Percentiles rank a stretch among this genome's conserved stretches.
Conservation (phyloP, 2,329 filamentous ascomycete genomes). For the Achaetomium macrosporum region DNA sequence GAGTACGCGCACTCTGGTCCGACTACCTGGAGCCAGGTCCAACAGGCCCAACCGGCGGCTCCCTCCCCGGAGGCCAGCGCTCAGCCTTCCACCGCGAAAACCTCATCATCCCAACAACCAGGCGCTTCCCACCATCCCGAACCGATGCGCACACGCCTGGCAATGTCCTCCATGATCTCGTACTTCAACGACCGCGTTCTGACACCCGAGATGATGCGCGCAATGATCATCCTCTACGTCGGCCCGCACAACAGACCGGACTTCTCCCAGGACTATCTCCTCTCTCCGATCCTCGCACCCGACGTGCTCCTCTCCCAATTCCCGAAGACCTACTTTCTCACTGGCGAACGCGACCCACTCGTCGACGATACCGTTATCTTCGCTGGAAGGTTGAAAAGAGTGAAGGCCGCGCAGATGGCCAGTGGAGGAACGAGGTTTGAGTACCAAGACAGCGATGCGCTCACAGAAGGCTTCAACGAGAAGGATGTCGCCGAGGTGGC, state of each 20-base stretch:
- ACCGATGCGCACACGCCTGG: conserved; percentile 74
- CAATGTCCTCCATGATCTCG: conserved; percentile 94
- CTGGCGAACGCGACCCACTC: conserved; percentile 88
- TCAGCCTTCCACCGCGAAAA: background rate
- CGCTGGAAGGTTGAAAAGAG: conserved; percentile 77
- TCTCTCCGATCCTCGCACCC: conserved; percentile 85
- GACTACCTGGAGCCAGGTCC: conserved; percentile 29
- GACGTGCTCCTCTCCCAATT: conserved; percentile 79
- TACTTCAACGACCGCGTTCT: conserved; percentile 96
- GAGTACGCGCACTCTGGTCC: conserved; percentile 48
- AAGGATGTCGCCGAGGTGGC: conserved; percentile 74
- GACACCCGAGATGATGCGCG: conserved; percentile 96
- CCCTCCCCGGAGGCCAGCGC: conserved; percentile 5
- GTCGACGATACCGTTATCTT: conserved; percentile 98
- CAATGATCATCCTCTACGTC: conserved; percentile 97
- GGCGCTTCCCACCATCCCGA: conserved; percentile 47
- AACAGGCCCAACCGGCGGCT: conserved; percentile 11
- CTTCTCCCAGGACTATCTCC: conserved; percentile 83
- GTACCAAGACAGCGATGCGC: conserved; percentile 39
- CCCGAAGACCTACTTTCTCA: conserved; percentile 89
- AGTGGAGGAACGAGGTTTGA: conserved; percentile 49
- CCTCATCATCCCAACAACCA: background rate
- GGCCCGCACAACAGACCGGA: conserved; percentile 90
- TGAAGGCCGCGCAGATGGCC: conserved; percentile 54
- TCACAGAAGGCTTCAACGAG: conserved; percentile 57